Base-by-base conservation (phyloP, 2,329 filamentous ascomycete species). In the Pseudopyrenochaeta lycopersici region DNA sequence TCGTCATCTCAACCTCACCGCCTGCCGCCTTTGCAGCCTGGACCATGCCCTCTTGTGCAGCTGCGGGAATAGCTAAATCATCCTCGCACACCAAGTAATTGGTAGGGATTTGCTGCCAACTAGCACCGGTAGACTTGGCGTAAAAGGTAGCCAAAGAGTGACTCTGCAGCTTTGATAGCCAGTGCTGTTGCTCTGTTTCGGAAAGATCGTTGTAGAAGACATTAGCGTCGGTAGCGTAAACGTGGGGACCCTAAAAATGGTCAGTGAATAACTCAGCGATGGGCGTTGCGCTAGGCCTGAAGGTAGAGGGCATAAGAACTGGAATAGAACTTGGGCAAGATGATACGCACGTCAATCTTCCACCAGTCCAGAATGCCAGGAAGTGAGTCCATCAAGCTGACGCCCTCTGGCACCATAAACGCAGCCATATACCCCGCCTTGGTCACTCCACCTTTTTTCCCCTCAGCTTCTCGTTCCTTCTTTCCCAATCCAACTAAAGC, bases 381-480 rank as follows among this genome's bases (percentile, higher is more conserved):
- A 6, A 71, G 42, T n/a, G 63, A 61, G 45, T 67, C 71, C 43
- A 68, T 42, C 32, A 78, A 57, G 41, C 68, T 74, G 14, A 65
- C 38, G 0, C 74, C 76, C 44, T 72, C 65, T 7, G 71, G 70
- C n/a, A 75, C 46, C 4, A 74, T 67, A 48, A 78, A 78, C 0
- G 72, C 72, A 44, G 70, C 66, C 46, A 74, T 68, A 50, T 76
- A 81, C 2, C 62, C 74, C 15, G 68, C 54, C 50, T 63, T 67
- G 2, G 74, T 56, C 2, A 81, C 59, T 0, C 77, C 77, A 1
- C 78, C 79, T 46, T 68, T 72, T 52, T 75, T 70, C 0, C 76
- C 77, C 12, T 63, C 50, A 15, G 59, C 54, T 40, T 67, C 58
- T 20, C 78, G 63, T 39, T 76, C 70, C 30, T 59, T 54, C 43